phyloP scores from a whole-genome alignment of 129 eudicot species.

The Mikania micrantha region DNA sequence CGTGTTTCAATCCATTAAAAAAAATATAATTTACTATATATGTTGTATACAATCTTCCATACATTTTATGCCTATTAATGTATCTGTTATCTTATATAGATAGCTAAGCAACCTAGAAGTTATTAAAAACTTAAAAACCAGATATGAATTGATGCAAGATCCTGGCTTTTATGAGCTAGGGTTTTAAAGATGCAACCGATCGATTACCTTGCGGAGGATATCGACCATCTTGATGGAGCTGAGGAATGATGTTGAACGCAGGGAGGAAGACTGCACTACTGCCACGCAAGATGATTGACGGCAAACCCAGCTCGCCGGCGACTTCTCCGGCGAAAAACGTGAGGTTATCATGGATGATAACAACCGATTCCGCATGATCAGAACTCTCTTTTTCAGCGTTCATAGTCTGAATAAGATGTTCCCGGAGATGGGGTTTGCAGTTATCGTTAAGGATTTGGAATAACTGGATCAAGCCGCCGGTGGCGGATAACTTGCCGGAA shows the following conservation, averaged over 20 bases:
- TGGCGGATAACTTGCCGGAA: conserved; percentile 8
- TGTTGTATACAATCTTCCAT: too few relatives aligned
- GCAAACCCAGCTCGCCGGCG: conserved; percentile 23
- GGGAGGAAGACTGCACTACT: conserved; percentile 19
- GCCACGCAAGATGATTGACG: conserved; percentile 16
- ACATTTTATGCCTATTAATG: too few relatives aligned
- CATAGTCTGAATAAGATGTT: conserved; percentile 3
- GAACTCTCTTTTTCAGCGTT: neutral
- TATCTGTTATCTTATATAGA: too few relatives aligned
- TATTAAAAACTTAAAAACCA: too few relatives aligned
- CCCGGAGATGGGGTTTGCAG: conserved; percentile 19
- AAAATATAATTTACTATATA: too few relatives aligned
- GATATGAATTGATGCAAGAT: too few relatives aligned
- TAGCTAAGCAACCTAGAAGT: too few relatives aligned
- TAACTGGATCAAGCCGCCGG: conserved; percentile 1
- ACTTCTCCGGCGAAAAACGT: conserved; percentile 19
- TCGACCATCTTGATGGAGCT: conserved; percentile 24
- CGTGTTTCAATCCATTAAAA: too few relatives aligned
- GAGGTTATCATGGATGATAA: conserved; percentile 21
- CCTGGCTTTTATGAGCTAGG: too few relatives aligned
- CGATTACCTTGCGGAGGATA: conserved; percentile 20
- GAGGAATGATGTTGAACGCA: conserved; percentile 19
- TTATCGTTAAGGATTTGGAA: conserved; percentile 13
- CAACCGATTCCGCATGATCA: conserved; percentile 8
- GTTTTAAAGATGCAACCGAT: too few relatives aligned